phyloP scores from a whole-genome alignment of 2,329 filamentous ascomycete species.

The Microdochium trichocladiopsis region DNA sequence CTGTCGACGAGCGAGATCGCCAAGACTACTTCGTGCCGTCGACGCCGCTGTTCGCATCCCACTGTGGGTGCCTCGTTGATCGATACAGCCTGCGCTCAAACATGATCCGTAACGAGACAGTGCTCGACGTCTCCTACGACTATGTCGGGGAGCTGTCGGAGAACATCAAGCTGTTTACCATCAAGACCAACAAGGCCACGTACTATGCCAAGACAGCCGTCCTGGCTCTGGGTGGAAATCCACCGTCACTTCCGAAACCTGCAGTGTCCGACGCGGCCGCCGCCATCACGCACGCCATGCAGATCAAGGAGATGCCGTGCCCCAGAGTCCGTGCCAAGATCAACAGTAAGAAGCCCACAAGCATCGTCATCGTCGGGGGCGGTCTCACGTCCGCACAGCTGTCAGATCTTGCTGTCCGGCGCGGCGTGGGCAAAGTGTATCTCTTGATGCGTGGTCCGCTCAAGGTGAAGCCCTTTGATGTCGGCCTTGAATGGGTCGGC shows the following conservation, averaged over 20 bases:
- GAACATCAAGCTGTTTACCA: constrained; percentile 54
- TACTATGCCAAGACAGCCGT: constrained; percentile 59
- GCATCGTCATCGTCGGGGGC: constrained; percentile 65
- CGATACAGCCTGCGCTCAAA: constrained; percentile 51
- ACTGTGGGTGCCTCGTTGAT: constrained; percentile 49
- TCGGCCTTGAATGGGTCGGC: constrained; percentile 71
- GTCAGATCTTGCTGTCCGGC: constrained; percentile 56
- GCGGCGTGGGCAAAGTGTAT: constrained; percentile 61
- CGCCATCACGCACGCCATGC: constrained; percentile 52
- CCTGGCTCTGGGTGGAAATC: constrained; percentile 62
- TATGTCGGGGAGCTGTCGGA: constrained; percentile 34
- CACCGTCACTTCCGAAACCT: constrained; percentile 38
- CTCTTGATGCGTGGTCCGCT: constrained; percentile 57
- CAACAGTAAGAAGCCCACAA: constrained; percentile 39
- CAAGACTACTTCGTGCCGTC: constrained; percentile 66
- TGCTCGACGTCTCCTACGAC: constrained; percentile 55
- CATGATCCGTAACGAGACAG: constrained; percentile 52
- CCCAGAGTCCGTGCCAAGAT: constrained; percentile 45
- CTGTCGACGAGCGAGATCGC: constrained; percentile 57
- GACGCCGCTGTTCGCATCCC: constrained; percentile 52
- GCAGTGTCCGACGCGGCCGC: constrained; percentile 17
- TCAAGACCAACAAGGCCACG: constrained; percentile 45
- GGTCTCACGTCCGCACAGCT: constrained; percentile 73
- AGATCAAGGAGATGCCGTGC: constrained; percentile 52
- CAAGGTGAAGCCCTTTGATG: constrained; percentile 69